phyloP scores from a whole-genome alignment of 148 eudicot genomes.

The Heliosperma pusillum region DNA sequence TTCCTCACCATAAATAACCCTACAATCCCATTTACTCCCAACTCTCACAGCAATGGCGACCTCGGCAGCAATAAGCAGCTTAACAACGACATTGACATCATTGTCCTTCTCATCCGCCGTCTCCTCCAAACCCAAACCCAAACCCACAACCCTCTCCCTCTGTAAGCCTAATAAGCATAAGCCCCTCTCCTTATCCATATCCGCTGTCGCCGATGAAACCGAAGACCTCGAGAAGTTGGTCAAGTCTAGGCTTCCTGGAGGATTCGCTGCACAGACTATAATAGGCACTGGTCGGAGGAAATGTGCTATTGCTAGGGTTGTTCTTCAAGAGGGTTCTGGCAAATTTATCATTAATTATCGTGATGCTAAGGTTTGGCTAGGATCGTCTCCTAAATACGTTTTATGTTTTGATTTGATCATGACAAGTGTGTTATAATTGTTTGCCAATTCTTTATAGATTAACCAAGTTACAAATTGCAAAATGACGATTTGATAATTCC shows the following conservation, averaged over 20 bases:
- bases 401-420: too few relatives aligned
- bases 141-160: conserved; percentile 19
- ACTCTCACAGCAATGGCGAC: conserved; percentile 43
- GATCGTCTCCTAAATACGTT: too few relatives aligned
- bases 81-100: conserved; percentile 66
- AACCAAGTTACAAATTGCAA: too few relatives aligned
- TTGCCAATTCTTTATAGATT: too few relatives aligned
- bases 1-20: too few relatives aligned
- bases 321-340: conserved; percentile 84
- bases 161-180: conserved; percentile 1
- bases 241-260: conserved; percentile 85
- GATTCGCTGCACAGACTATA: conserved; percentile 76
- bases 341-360: conserved; percentile 75
- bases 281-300: conserved; percentile 82
- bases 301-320: conserved; percentile 88
- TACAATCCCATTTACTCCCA: not conserved
- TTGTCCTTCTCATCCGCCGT: conserved; percentile 69
- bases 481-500: too few relatives aligned
- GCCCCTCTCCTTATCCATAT: conserved; percentile 30
- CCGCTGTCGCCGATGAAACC: conserved; percentile 32
- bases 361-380: conserved; percentile 77
- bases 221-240: conserved; percentile 55
- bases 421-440: too few relatives aligned
- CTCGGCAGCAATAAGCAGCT: conserved; percentile 42
- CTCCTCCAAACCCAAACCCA: conserved; percentile 38